phyloP scores from a whole-genome alignment of 1,139 yeast species.

The Taphrina betulina region DNA sequence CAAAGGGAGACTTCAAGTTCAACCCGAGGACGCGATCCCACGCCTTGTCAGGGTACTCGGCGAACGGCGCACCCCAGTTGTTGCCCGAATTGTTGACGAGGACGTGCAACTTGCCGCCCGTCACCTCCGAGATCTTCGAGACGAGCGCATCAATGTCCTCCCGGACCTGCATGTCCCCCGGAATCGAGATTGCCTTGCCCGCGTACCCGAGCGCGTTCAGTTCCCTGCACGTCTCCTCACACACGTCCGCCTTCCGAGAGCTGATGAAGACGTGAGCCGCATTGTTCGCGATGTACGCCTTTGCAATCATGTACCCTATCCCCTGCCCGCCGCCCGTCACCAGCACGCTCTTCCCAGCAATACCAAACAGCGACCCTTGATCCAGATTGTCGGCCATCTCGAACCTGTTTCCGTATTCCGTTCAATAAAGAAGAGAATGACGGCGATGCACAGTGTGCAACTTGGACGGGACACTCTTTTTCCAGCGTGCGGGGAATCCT shows the following conservation, averaged over 20 bases:
- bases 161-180: slow-evolving; percentile 61
- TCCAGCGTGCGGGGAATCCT: no score
- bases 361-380: slow-evolving; percentile 41
- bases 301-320: slow-evolving; percentile 28
- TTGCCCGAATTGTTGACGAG: slow-evolving; percentile 80
- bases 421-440: no score
- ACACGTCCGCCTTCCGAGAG: slow-evolving; percentile 65
- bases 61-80: slow-evolving; percentile 71
- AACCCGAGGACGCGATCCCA: slow-evolving; percentile 58
- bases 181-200: slow-evolving; percentile 55
- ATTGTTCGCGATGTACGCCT: slow-evolving; percentile 21
- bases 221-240: slow-evolving; percentile 57
- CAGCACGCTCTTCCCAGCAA: slow-evolving; percentile 65
- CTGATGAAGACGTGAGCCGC: slow-evolving; percentile 51
- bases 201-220: slow-evolving; percentile 51
- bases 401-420: no score
- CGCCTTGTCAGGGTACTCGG: slow-evolving; percentile 61
- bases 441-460: no score
- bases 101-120: slow-evolving; percentile 52
- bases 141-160: slow-evolving; percentile 54
- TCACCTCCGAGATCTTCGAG: slow-evolving; percentile 49
- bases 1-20: slow-evolving; percentile 71
- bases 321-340: slow-evolving; percentile 68
- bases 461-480: no score
- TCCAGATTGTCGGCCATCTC: slow-evolving; percentile 3